These are phyloP conservation scores for Orbilia quercus DNA, from an alignment of 2,329 filamentous ascomycete genomes.

Conservation along the genomic window DNA sequence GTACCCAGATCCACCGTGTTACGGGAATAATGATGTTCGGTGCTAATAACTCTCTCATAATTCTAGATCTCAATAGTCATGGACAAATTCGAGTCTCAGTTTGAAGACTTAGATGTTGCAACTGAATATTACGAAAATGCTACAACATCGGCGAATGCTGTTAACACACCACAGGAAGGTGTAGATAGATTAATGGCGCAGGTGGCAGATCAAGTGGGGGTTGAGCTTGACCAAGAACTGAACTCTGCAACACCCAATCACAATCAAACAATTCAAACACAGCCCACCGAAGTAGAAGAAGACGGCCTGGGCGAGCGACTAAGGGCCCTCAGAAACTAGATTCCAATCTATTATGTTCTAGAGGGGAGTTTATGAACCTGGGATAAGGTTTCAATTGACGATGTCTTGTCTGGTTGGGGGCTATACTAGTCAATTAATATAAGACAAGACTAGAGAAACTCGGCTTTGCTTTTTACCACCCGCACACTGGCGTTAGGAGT, in stretches of 20 bases:
- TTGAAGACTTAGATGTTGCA: slow-evolving; percentile 67
- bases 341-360: not conserved
- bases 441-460: no score
- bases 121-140: slow-evolving; percentile 81
- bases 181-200: slow-evolving; percentile 87
- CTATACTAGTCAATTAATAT: no score
- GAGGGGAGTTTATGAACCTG: no score
- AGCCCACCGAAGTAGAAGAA: slow-evolving; percentile 81
- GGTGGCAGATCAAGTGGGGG: slow-evolving; percentile 86
- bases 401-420: no score
- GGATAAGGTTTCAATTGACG: no score
- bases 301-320: slow-evolving; percentile 75
- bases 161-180: slow-evolving; percentile 80
- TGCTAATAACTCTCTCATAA: slow-evolving; percentile 5
- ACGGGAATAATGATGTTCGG: not conserved
- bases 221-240: slow-evolving; percentile 83
- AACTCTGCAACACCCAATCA: slow-evolving; percentile 71
- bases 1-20: slow-evolving; percentile 62
- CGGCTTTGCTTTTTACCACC: no score
- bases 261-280: slow-evolving; percentile 70
- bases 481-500: no score
- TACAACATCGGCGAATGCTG: slow-evolving; percentile 80
- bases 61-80: slow-evolving; percentile 72
- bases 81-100: slow-evolving; percentile 73
- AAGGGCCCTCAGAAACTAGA: slow-evolving; percentile 66